Conservation (phyloP, 139 green algal genomes). For the Chlamydomonas applanata region DNA sequence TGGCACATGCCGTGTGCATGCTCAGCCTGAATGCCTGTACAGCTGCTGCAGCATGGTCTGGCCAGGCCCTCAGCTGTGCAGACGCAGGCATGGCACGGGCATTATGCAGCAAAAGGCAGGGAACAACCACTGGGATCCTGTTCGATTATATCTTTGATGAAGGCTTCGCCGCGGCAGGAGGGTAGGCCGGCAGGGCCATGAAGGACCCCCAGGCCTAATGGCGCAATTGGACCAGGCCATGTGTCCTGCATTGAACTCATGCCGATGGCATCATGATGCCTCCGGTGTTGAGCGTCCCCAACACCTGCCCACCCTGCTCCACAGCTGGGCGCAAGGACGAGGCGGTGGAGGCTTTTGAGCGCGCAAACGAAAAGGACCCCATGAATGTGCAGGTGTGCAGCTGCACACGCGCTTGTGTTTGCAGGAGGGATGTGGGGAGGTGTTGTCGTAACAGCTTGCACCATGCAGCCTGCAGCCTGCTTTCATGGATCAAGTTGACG, state of each 20-base stretch:
- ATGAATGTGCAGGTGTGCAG: conserved; percentile 35
- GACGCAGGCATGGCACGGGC: conserved; percentile 19
- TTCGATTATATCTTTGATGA: too few relatives aligned
- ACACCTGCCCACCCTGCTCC: too few relatives aligned
- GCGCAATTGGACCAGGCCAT: too few relatives aligned
- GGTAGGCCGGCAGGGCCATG: too few relatives aligned
- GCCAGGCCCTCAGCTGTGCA: not conserved
- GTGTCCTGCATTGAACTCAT: too few relatives aligned
- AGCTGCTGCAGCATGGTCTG: not conserved
- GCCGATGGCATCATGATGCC: not conserved
- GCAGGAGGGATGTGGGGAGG: not conserved
- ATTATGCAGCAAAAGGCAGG: conserved; percentile 14
- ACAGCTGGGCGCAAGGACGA: conserved; percentile 11
- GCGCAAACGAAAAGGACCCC: conserved; percentile 48
- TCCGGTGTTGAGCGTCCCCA: too few relatives aligned
- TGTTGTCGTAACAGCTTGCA: too few relatives aligned
- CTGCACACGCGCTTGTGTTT: not conserved
- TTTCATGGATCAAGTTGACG: too few relatives aligned
- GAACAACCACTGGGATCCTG: not conserved
- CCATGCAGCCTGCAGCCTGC: too few relatives aligned
- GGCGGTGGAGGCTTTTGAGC: conserved; percentile 38
- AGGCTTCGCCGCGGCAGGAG: not conserved
- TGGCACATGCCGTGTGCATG: too few relatives aligned
- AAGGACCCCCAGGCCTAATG: too few relatives aligned
- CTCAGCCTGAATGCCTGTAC: too few relatives aligned